These are phyloP conservation scores for Phytopythium litorale DNA, from an alignment of 352 stramenopile species.

Conservation along the genomic window DNA sequence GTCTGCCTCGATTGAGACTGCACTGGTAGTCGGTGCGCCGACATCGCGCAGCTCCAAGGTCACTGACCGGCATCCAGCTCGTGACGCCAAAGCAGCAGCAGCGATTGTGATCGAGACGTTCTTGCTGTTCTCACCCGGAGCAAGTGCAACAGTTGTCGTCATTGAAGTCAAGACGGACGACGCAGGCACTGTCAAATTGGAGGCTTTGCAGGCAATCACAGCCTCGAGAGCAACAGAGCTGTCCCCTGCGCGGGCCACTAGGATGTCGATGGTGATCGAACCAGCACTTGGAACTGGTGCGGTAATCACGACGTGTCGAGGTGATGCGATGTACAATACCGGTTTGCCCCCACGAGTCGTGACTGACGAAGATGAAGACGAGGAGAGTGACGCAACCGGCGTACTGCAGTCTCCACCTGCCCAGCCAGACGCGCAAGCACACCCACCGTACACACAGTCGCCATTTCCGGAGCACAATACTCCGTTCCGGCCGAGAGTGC, in stretches of 20 bases:
- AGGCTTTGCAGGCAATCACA: constrained; percentile 18
- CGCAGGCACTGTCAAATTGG: constrained; percentile 26
- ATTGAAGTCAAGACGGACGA: constrained; percentile 10
- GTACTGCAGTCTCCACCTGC: constrained; percentile 41
- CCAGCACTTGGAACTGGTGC: constrained; percentile 6
- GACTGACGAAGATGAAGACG: not conserved
- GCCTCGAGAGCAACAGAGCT: constrained; percentile 14
- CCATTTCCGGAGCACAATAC: constrained; percentile 56
- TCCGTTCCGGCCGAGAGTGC: constrained; percentile 48
- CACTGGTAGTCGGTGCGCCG: constrained; percentile 4
- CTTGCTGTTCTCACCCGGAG: constrained; percentile 15
- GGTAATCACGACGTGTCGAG: constrained; percentile 21
- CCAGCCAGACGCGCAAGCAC: constrained; percentile 39
- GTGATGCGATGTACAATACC: constrained; percentile 44
- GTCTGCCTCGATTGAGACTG: constrained; percentile 29
- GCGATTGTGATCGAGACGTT: constrained; percentile 20
- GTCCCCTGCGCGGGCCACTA: constrained; percentile 27
- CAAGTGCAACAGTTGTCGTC: constrained; percentile 16
- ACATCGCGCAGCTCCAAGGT: constrained; percentile 29
- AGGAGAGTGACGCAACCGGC: not conserved
- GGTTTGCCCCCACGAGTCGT: constrained; percentile 1
- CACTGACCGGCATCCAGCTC: constrained; percentile 32
- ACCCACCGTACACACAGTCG: constrained; percentile 45
- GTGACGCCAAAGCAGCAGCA: constrained; percentile 19
- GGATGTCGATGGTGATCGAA: constrained; percentile 20